Conservation (phyloP, 192 early-diverging fungal species). For the Umbelopsis vinacea region DNA sequence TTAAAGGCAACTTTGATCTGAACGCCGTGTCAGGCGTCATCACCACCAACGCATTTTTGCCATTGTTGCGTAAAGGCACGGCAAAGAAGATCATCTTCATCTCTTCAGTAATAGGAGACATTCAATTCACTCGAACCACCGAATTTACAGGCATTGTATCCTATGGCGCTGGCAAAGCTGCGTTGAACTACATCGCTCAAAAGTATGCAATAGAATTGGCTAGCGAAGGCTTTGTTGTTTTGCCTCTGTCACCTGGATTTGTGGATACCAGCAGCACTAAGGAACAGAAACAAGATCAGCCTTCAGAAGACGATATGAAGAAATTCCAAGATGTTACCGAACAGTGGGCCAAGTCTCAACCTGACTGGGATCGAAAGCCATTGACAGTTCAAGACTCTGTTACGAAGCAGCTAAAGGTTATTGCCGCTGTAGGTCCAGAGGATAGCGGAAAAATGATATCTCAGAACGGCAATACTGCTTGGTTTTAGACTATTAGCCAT, state of each 20-base stretch:
- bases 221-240: not conserved
- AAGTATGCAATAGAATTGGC: constrained; percentile 14
- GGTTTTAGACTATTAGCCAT: not conserved
- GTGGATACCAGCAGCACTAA: constrained; percentile 1
- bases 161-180: constrained; percentile 27
- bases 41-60: constrained; percentile 20
- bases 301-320: not conserved
- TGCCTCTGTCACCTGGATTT: constrained; percentile 2
- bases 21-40: constrained; percentile 23
- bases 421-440: not conserved
- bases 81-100: constrained; percentile 33
- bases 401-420: not conserved
- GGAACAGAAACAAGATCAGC: not conserved
- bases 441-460: not conserved
- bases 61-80: constrained; percentile 22
- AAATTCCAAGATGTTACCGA: not conserved
- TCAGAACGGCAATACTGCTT: not conserved
- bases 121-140: not conserved
- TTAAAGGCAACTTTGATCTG: constrained; percentile 23
- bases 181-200: constrained; percentile 25
- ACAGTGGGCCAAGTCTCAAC: not conserved
- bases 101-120: constrained; percentile 28
- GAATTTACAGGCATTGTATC: not conserved
- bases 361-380: constrained; percentile 13
- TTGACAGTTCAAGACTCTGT: constrained; percentile 12